Conservation (phyloP, 2,329 filamentous ascomycete species). For the Pyricularia sp. region DNA sequence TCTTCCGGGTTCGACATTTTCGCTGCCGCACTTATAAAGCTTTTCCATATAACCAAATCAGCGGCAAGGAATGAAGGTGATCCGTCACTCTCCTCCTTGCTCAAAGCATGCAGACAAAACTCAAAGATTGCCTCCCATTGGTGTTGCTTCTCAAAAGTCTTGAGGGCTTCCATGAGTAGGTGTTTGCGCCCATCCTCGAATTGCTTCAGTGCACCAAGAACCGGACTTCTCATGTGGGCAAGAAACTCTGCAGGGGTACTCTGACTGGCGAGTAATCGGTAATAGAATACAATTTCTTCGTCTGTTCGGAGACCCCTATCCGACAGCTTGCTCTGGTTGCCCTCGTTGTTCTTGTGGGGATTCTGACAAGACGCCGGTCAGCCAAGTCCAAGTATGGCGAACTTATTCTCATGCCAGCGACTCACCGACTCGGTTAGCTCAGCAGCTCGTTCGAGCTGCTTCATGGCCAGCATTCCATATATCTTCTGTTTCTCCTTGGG, state of each 20-base stretch:
- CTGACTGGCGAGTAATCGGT: constrained; percentile 34
- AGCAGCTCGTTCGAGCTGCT: constrained; percentile 41
- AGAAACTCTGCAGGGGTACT: constrained; percentile 30
- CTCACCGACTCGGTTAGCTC: constrained; percentile 33
- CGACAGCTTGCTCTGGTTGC: neutral
- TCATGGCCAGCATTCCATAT: constrained; percentile 39
- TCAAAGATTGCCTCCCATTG: constrained; percentile 33
- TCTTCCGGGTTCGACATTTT: constrained; percentile 16
- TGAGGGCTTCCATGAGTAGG: constrained; percentile 30
- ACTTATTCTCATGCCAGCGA: neutral
- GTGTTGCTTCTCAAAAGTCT: constrained; percentile 24
- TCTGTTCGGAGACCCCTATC: constrained; percentile 31
- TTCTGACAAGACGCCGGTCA: constrained; percentile 10
- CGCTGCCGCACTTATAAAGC: constrained; percentile 20
- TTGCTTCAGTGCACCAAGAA: constrained; percentile 32
- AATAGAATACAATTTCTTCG: constrained; percentile 41
- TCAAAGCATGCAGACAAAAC: constrained; percentile 34
- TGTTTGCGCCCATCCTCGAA: constrained; percentile 38
- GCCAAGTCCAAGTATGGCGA: neutral
- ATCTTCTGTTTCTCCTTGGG: constrained; percentile 39
- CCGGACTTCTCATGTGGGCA: constrained; percentile 26
- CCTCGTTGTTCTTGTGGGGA: constrained; percentile 12
- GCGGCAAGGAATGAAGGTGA: constrained; percentile 32
- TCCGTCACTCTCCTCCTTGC: constrained; percentile 24
- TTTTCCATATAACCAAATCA: constrained; percentile 28